These are phyloP conservation scores for Acer saccharum DNA, from an alignment of 345 rosid genomes.

Conservation along the genomic window DNA sequence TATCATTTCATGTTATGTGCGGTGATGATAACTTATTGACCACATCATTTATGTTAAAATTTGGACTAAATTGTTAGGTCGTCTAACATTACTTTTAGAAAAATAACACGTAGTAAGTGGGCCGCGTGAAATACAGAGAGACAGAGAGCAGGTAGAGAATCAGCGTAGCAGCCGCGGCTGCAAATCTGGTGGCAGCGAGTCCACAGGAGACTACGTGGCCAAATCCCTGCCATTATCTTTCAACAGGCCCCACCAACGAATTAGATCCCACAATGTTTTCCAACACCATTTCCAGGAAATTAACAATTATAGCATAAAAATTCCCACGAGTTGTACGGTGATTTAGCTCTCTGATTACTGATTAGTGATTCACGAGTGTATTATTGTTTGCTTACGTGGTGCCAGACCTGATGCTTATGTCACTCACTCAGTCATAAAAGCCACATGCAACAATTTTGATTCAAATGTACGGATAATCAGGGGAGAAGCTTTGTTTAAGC, in stretches of 20 bases:
- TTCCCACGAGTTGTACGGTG: not conserved
- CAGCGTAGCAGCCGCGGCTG: not conserved
- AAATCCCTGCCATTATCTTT: not conserved
- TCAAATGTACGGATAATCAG: too few relatives aligned
- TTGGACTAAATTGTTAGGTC: too few relatives aligned
- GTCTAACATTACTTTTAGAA: too few relatives aligned
- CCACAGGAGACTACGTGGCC: not conserved
- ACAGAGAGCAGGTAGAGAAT: not conserved
- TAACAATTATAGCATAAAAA: not conserved
- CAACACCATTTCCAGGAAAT: not conserved
- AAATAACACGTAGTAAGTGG: not conserved
- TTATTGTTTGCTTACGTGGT: slow-evolving; percentile 5
- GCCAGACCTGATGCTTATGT: not conserved
- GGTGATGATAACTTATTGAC: too few relatives aligned
- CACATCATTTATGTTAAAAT: too few relatives aligned
- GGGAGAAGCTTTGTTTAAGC: too few relatives aligned
- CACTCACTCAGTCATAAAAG: not conserved
- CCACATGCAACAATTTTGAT: not conserved
- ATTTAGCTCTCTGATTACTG: not conserved
- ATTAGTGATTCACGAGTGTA: not conserved
- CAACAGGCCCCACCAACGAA: not conserved
- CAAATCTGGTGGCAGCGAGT: not conserved
- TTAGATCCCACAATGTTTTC: not conserved
- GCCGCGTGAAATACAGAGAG: not conserved
- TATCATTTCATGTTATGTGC: too few relatives aligned